Conservation (phyloP, 164 flowering plant species). For the Warburgia ugandensis region DNA sequence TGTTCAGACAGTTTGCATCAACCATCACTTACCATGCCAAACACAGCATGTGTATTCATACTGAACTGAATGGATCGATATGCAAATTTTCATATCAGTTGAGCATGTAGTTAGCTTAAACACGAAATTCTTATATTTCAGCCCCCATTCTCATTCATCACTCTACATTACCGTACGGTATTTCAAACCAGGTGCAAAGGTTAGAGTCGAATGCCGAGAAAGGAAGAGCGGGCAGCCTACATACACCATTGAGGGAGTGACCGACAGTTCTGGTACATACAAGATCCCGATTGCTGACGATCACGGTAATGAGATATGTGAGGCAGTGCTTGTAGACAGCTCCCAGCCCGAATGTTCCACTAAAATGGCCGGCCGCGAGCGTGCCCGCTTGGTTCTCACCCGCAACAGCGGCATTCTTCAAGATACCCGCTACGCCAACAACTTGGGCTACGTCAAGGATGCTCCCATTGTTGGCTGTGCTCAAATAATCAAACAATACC, state of each 20-base stretch:
- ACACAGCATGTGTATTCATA: no score
- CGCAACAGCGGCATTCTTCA: slow-evolving; percentile 56
- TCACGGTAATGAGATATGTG: slow-evolving; percentile 44
- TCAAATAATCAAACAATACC: slow-evolving; percentile 40
- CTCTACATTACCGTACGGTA: not conserved
- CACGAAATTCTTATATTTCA: no score
- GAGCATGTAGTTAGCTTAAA: no score
- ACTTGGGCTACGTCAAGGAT: slow-evolving; percentile 44
- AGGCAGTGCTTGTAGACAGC: slow-evolving; percentile 49
- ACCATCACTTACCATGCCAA: no score
- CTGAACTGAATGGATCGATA: no score
- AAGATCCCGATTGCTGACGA: slow-evolving; percentile 36
- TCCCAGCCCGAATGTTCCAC: slow-evolving; percentile 29
- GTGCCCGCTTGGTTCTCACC: slow-evolving; percentile 54
- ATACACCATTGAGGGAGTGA: slow-evolving; percentile 34
- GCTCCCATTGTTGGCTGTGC: slow-evolving; percentile 35
- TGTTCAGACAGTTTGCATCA: no score
- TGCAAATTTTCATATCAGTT: no score
- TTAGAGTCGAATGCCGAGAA: slow-evolving; percentile 51
- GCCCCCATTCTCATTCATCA: not conserved
- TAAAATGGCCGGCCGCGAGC: slow-evolving; percentile 44
- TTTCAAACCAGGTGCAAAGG: slow-evolving; percentile 75
- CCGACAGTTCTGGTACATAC: slow-evolving; percentile 52
- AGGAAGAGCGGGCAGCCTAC: slow-evolving; percentile 21
- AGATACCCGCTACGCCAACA: slow-evolving; percentile 41